Base-by-base conservation (phyloP, 139 green algal genomes). In the Chlamydomonas sp. region DNA sequence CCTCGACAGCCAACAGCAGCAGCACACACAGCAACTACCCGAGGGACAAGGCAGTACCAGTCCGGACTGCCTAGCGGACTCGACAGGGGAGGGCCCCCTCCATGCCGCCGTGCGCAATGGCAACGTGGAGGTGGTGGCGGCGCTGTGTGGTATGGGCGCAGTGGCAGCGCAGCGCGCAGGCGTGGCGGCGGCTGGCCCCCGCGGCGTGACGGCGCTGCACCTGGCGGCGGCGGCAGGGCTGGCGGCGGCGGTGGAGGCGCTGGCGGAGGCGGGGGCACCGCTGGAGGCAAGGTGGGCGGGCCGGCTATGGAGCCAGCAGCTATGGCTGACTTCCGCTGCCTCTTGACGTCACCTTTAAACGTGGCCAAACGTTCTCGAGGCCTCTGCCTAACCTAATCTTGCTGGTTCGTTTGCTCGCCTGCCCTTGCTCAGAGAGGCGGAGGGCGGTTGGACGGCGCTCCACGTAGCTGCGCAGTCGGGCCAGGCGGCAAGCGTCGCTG, bases 191-290 rank as follows among this genome's bases (percentile, higher is more conserved):
- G 1, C 12, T 6, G 18, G 66, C 4, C 61, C 60, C 20, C 82
- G 71, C 16, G 61, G 82, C 2, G 14, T 86, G 6, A 86, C 71
- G n/a, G 61, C 82, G 67, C 60, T 86, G 82, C 82, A 86, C 71
- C 18, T 86, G 68, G 82, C 82, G 71, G 82, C 82, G 20, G 82
- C 83, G 9, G 83, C n/a, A 15, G 83, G 83, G 62, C 72, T 60
- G 73, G n/a, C 8, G 62, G 62, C 61, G 20, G 6, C 14, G 7
- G 83, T 80, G 62, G 12, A 59, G 62, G 71, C 78, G 83, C 83
- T 87, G 83, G 73, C 49, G 72, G 83, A 14, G 10, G 83, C 83
- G 83, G 83, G 83, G 31, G 83, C 73, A 73, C 62, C 83, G 69
- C 83, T 86, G 60, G 82, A 86, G 71, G 82, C 82, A 2, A 31